Conservation (phyloP, 2,329 filamentous ascomycete species). For the Xylariaceae sp. region DNA sequence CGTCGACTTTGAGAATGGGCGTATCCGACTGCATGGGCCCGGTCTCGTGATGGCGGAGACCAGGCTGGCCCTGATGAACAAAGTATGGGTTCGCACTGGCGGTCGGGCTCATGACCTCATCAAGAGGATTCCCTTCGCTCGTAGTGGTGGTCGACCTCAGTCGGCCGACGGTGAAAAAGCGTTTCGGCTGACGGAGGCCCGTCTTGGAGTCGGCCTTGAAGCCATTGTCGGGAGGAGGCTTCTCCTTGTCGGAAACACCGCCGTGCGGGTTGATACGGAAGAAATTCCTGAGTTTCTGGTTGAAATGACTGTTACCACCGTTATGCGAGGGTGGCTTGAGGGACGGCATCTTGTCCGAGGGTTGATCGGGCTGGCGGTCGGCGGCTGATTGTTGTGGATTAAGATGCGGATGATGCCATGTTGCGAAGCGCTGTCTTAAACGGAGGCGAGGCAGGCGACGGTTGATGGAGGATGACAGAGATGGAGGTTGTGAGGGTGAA, state of each 20-base stretch:
- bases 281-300: constrained; percentile 65
- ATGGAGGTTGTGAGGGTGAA: constrained; percentile 21
- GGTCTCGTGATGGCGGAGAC: constrained; percentile 89
- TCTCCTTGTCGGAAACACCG: constrained; percentile 36
- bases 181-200: constrained; percentile 76
- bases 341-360: constrained; percentile 38
- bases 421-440: constrained; percentile 32
- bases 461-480: constrained; percentile 10
- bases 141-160: constrained; percentile 86
- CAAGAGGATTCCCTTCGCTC: constrained; percentile 85
- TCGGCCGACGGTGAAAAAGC: constrained; percentile 81
- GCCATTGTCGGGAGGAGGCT: constrained; percentile 26
- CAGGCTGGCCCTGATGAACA: constrained; percentile 88
- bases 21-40: constrained; percentile 90
- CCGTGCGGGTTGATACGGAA: constrained; percentile 59
- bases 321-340: constrained; percentile 49
- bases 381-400: constrained; percentile 17
- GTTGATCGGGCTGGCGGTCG: constrained; percentile 4
- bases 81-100: constrained; percentile 97
- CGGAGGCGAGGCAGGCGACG: constrained; percentile 27
- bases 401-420: constrained; percentile 33
- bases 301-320: constrained; percentile 53
- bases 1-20: constrained; percentile 68
- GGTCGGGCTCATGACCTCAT: constrained; percentile 84
- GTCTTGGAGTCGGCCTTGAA: constrained; percentile 58